Base-by-base conservation (phyloP, 257 asterid species). In the Nicotiana otophora region DNA sequence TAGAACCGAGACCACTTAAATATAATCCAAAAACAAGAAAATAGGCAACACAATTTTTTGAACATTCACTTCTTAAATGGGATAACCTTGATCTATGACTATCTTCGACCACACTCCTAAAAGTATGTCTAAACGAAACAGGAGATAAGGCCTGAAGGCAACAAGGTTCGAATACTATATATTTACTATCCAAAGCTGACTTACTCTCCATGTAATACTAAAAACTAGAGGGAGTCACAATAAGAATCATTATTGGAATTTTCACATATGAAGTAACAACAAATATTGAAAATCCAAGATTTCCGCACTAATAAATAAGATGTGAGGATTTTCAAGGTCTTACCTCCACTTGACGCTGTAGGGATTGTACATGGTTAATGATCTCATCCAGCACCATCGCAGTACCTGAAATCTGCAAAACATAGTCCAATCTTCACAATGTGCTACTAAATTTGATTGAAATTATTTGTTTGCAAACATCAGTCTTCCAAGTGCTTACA, bases 361-460 rank as follows among this genome's bases (percentile, higher is more conserved):
- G 92, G 19, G 90, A 87, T 85, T 94, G 98, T 54, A 93, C 98
- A 30, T 94, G 98, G 88, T 94, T 94, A 61, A 94, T 94, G 87
- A 94, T 94, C 91, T 93, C 98, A 91, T 94, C 97, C 88, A 94
- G 89, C 81, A 94, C 97, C 93, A 93, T 84, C 83, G 98, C 97
- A 61, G 97, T 94, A 46, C 98, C 98, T 26, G 98, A 94, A 81
- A 94, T 94, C 98, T 94, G 97, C 80, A 72, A 55, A 53, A 83
- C 42, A 31, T 36, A 31, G 46, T 57, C 81, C 82, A 53, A 53
- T 42, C 57, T 12, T 53, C 57, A 53, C 57, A 53, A 53, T 42
- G 11, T 8, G 20, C 63, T 57, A 2, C 63, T 57, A 16, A 57
- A 57, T 57, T 17, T 2, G 63, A 57, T 7, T 57, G 3, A 57